Conservation (phyloP, 345 rosid genomes). For the Boechera retrofracta region DNA sequence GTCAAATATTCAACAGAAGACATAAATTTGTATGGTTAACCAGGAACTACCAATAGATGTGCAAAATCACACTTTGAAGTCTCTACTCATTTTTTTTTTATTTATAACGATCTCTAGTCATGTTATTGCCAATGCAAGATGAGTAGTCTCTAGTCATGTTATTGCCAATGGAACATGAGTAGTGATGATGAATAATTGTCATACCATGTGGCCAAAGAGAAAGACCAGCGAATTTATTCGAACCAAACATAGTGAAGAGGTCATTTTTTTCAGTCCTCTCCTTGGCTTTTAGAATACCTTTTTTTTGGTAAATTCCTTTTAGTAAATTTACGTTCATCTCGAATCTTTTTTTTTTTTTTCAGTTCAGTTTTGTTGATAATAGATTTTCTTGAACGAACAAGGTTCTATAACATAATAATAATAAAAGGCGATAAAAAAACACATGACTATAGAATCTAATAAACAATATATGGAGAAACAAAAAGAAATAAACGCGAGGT, state of each 20-base stretch:
- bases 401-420: neutral
- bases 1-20: neutral
- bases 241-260: slow-evolving; percentile 7
- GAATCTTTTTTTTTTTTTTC: neutral
- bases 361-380: neutral
- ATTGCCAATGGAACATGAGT: no score
- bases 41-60: neutral
- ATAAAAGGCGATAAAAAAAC: slow-evolving; percentile 3
- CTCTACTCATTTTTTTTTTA: no score
- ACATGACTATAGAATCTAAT: slow-evolving; percentile 10
- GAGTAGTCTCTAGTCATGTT: no score
- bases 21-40: neutral
- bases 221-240: slow-evolving; percentile 17
- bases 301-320: neutral
- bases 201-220: neutral
- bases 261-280: neutral
- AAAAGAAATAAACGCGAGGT: slow-evolving; percentile 18
- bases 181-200: neutral
- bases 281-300: neutral
- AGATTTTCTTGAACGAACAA: neutral
- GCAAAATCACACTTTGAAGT: neutral
- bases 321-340: neutral
- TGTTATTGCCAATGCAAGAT: neutral
- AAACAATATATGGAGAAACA: slow-evolving; percentile 14
- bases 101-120: no score